Evolutionary conservation across 257 asterid species (phyloP).

Genomic region (Thymus mandschuricus): DNA sequence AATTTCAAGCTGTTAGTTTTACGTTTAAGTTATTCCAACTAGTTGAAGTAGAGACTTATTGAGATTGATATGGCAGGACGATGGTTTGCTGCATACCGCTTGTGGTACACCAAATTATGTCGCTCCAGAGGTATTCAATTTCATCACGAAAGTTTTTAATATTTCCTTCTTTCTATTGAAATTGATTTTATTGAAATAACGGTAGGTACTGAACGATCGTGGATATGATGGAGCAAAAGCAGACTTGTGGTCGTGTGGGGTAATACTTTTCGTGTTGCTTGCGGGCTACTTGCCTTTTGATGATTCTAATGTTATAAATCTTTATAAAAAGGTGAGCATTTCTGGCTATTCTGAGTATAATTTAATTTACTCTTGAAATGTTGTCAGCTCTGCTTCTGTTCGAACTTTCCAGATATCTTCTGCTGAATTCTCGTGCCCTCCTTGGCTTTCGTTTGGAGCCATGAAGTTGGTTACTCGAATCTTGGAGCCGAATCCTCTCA

Average conservation of each 20-base stretch:
- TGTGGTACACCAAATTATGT: constrained; percentile 99
- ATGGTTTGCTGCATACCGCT: constrained; percentile 91
- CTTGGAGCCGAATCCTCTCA: constrained; percentile 79
- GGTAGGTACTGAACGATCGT: constrained; percentile 77
- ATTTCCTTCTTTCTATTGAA: background rate
- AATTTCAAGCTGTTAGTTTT: background rate
- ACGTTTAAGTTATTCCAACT: background rate
- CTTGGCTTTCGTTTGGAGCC: constrained; percentile 92
- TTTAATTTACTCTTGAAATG: background rate
- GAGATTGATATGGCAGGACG: constrained; percentile 63
- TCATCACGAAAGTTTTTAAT: background rate
- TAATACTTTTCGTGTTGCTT: constrained; percentile 88
- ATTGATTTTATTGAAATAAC: constrained; percentile 15
- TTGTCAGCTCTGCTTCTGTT: constrained; percentile 16
- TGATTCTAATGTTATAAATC: constrained; percentile 78
- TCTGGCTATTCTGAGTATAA: constrained; percentile 15
- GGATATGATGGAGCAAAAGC: constrained; percentile 92
- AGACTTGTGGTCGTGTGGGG: constrained; percentile 97
- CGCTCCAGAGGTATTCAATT: constrained; percentile 84
- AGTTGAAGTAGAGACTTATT: constrained; percentile 7
- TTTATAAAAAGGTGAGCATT: constrained; percentile 78
- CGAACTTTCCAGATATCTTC: constrained; percentile 60
- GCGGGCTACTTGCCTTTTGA: constrained; percentile 98
- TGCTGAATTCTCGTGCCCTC: constrained; percentile 93
- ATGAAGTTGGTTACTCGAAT: constrained; percentile 78